phyloP scores from a whole-genome alignment of 768 basidiomycete species.

The Calocybe indica region DNA sequence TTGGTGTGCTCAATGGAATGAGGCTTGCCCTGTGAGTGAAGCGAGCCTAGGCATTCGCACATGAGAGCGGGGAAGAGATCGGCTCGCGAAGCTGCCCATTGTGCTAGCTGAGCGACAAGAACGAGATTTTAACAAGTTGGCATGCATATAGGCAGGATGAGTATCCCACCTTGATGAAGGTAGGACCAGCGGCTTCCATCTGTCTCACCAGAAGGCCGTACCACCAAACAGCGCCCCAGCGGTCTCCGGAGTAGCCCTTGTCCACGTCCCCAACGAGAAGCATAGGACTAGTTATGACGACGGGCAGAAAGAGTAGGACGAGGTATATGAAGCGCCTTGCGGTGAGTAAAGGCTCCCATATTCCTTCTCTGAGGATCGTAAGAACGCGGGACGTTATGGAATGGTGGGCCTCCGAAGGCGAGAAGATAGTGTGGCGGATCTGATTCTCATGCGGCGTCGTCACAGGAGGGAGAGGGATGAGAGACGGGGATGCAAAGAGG shows the following conservation, averaged over 20 bases:
- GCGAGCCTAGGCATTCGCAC: slow-evolving; percentile 75
- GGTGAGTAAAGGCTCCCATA: slow-evolving; percentile 87
- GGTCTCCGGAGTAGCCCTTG: slow-evolving; percentile 57
- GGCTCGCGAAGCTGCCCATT: slow-evolving; percentile 96
- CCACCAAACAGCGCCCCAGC: slow-evolving; percentile 98
- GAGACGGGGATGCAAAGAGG: slow-evolving; percentile 42
- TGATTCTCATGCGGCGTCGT: slow-evolving; percentile 7
- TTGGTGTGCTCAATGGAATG: slow-evolving; percentile 81
- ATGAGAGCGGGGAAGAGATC: slow-evolving; percentile 88
- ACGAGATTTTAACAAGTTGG: slow-evolving; percentile 10
- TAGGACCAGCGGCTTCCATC: slow-evolving; percentile 95
- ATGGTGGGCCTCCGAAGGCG: slow-evolving; percentile 59
- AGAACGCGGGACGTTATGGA: slow-evolving; percentile 39
- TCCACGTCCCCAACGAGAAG: slow-evolving; percentile 61
- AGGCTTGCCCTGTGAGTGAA: slow-evolving; percentile 84
- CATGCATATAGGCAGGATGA: neutral
- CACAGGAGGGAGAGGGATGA: slow-evolving; percentile 34
- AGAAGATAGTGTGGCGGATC: slow-evolving; percentile 42
- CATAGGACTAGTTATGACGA: slow-evolving; percentile 81
- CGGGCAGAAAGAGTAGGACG: slow-evolving; percentile 79
- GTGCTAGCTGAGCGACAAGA: slow-evolving; percentile 60
- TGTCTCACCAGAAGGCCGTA: slow-evolving; percentile 80
- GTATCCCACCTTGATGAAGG: slow-evolving; percentile 84
- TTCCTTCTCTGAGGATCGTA: slow-evolving; percentile 42
- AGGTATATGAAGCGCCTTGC: slow-evolving; percentile 79